phyloP scores from a whole-genome alignment of 352 stramenopile species.

The Pythium insidiosum region DNA sequence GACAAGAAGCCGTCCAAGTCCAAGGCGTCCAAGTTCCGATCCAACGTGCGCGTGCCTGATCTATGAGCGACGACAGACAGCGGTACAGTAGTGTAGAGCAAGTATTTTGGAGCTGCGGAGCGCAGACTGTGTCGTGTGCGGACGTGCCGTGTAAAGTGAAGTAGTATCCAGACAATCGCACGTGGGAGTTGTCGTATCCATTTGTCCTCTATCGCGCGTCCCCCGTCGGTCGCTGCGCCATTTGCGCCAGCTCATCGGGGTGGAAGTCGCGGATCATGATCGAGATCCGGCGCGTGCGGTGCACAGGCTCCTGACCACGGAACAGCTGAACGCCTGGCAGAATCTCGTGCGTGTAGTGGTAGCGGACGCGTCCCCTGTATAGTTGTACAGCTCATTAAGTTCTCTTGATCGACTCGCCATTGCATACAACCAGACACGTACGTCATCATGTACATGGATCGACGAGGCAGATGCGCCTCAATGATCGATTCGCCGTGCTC shows the following conservation, averaged over 20 bases:
- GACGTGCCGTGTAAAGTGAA: too few species aligned
- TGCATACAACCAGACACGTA: slow-evolving; percentile 24
- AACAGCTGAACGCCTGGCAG: slow-evolving; percentile 58
- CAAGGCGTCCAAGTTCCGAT: slow-evolving; percentile 49
- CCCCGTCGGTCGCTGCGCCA: too few species aligned
- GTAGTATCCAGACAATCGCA: too few species aligned
- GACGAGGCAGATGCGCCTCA: slow-evolving; percentile 53
- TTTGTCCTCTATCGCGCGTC: too few species aligned
- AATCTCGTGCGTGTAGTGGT: slow-evolving; percentile 85
- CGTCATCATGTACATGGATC: slow-evolving; percentile 87
- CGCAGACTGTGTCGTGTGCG: too few species aligned
- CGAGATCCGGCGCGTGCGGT: slow-evolving; percentile 73
- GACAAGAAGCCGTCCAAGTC: slow-evolving; percentile 42
- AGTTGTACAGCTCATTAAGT: too few species aligned
- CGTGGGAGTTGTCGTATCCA: too few species aligned
- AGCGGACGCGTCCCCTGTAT: slow-evolving; percentile 60
- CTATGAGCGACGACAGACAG: neutral
- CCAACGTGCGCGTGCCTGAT: slow-evolving; percentile 49
- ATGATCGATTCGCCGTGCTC: slow-evolving; percentile 64
- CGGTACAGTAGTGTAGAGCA: too few species aligned
- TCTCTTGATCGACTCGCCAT: too few species aligned
- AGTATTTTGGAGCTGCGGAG: too few species aligned
- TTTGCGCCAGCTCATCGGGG: slow-evolving; percentile 20
- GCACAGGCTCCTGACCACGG: slow-evolving; percentile 33
- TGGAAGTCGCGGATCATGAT: slow-evolving; percentile 78